Evolutionary conservation across 2,329 filamentous ascomycete genomes (phyloP).

Genomic region (Sporothrix inflata): DNA sequence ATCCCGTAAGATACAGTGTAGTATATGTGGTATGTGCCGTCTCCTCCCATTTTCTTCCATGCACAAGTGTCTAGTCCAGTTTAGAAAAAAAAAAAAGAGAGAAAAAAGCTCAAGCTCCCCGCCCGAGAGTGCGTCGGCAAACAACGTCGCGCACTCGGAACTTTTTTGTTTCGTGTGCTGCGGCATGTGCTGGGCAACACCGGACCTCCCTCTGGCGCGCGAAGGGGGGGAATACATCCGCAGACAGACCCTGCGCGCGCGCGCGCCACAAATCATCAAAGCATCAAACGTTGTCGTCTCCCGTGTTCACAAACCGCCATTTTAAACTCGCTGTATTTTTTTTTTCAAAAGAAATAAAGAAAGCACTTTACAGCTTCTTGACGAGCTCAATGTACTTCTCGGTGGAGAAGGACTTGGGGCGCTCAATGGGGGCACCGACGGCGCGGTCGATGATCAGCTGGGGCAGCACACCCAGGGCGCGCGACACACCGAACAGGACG

Average conservation of each 20-base stretch:
- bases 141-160: neutral
- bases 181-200: neutral
- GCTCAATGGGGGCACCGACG: constrained; percentile 94
- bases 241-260: neutral
- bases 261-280: constrained; percentile 4
- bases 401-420: constrained; percentile 98
- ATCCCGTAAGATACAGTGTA: constrained; percentile 2
- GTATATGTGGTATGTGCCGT: constrained; percentile 4
- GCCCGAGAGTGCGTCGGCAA: neutral
- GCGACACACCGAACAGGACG: constrained; percentile 97
- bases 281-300: constrained; percentile 13
- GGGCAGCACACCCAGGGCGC: constrained; percentile 96
- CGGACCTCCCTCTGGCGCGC: neutral
- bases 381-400: constrained; percentile 94
- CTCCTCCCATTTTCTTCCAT: neutral
- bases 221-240: neutral
- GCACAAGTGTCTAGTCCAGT: constrained; percentile 6
- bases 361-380: constrained; percentile 79
- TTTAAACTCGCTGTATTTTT: constrained; percentile 9
- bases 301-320: neutral
- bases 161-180: neutral
- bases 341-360: neutral
- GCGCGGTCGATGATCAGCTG: constrained; percentile 99
- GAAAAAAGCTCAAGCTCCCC: neutral
- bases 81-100: neutral